These are phyloP conservation scores for Vigna trinervia DNA, from an alignment of 306 rosid species.

Conservation along the genomic window DNA sequence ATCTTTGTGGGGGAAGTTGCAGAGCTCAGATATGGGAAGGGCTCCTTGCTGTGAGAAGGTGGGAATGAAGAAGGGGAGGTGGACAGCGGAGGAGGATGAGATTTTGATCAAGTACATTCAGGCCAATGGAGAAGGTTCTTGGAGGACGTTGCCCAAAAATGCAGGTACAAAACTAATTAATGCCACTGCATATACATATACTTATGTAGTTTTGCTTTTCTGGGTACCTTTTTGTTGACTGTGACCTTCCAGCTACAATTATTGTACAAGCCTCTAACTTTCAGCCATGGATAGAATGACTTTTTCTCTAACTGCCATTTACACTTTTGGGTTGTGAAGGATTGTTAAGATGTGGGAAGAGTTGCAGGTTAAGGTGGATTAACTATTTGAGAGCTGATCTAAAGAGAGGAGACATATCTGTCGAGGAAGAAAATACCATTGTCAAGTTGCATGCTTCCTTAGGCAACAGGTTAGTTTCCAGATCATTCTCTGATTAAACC, in stretches of 20 bases:
- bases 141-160: slow-evolving; percentile 87
- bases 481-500: neutral
- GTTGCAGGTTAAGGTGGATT: slow-evolving; percentile 87
- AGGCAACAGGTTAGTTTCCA: slow-evolving; percentile 69
- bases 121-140: slow-evolving; percentile 85
- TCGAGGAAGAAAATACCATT: slow-evolving; percentile 65
- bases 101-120: slow-evolving; percentile 61
- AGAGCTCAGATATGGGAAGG: slow-evolving; percentile 66
- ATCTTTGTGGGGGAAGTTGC: neutral
- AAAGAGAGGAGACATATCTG: slow-evolving; percentile 74
- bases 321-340: slow-evolving; percentile 51
- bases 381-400: slow-evolving; percentile 77
- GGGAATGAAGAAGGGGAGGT: slow-evolving; percentile 82
- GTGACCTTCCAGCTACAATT: neutral
- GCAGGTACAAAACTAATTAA: slow-evolving; percentile 58
- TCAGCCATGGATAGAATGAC: too few species aligned
- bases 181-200: neutral
- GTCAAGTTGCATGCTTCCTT: slow-evolving; percentile 66
- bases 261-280: neutral
- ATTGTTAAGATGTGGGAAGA: slow-evolving; percentile 79
- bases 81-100: slow-evolving; percentile 84
- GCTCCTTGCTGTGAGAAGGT: slow-evolving; percentile 90
- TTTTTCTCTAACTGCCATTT: neutral
- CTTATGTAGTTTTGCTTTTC: neutral
- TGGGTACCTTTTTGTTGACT: neutral